Conservation (phyloP, 78 protist genomes). For the Cavenderia fasciculata region DNA sequence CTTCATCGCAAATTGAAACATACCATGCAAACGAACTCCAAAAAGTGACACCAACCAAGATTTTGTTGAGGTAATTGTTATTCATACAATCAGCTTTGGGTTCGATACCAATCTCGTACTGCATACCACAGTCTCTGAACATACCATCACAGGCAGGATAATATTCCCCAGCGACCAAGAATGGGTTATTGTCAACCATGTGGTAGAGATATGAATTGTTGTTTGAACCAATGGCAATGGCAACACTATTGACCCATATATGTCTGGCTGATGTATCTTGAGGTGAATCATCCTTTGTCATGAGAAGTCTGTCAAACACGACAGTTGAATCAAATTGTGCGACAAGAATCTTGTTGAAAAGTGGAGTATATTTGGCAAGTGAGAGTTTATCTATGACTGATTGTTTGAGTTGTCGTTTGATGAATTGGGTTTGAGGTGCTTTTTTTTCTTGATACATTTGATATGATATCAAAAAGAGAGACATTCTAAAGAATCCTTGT, state of each 20-base stretch:
- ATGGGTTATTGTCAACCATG: neutral
- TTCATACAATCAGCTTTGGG: neutral
- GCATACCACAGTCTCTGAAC: conserved; percentile 28
- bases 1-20: too few species aligned
- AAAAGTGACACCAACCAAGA: neutral
- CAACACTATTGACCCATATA: conserved; percentile 1
- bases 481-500: conserved; percentile 27
- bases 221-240: conserved; percentile 36
- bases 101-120: neutral
- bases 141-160: neutral
- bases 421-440: neutral
- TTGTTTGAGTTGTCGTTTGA: too few species aligned
- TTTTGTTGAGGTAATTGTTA: neutral
- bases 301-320: too few species aligned
- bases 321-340: neutral
- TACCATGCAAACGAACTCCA: conserved; percentile 24
- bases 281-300: too few species aligned
- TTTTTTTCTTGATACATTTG: neutral
- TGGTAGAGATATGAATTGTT: conserved; percentile 12
- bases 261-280: conserved; percentile 1
- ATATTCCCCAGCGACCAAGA: neutral
- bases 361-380: neutral
- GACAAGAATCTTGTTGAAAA: neutral
- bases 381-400: neutral
- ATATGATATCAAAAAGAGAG: conserved; percentile 12